Base-by-base conservation (phyloP, 2,329 filamentous ascomycete species). In the Fusarium temperatum region DNA sequence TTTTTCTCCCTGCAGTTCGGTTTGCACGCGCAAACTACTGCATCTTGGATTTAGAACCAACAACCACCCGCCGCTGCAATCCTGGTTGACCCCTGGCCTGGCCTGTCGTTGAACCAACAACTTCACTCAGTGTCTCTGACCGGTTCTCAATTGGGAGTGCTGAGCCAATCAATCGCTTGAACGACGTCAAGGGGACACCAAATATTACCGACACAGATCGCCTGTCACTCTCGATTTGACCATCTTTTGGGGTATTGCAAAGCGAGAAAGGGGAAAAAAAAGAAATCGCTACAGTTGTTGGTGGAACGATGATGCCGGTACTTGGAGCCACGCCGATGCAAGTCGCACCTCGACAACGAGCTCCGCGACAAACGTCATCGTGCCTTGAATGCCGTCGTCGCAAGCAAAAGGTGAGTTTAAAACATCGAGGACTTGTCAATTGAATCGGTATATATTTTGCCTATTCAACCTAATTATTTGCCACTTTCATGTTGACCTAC, bases 311-410 rank as follows among this genome's bases (percentile, higher is more conserved):
- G 66, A 65, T 74, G 74, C 63, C 76, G 50, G 60, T 66, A 56
- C 48, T 59, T 35, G 73, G 67, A 55, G 66, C 55, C 57, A 68
- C 68, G 61, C 75, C 76, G 57, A 69, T 60, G 58, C 72, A 77
- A 61, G 66, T 67, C 63, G 57, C 70, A 53, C 74, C 70, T 30
- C 75, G 73, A 28, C 68, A 73, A 35, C 73, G 72, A 45, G 61
- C 72, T 24, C 78, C 77, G 45, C 75, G 78, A 20, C 79, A 79
- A 67, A 79, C 80, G 44, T 86, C 84, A 26, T 87, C 86, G 26
- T 88, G 87, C 75, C 83, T 83, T 8, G 87, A 88, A 74, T 88
- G 87, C 63, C 84, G 86, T 53, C 81, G 86, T 67, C 81, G 87
- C 66, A 88, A 88, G 75, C 86, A 88, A 80, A 88, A 85, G 82